Evolutionary conservation across 1,139 yeast genomes (phyloP), one percentile per base, ranked within the genome.

Genomic region (Yamadazyma spencermartinsiae): DNA sequence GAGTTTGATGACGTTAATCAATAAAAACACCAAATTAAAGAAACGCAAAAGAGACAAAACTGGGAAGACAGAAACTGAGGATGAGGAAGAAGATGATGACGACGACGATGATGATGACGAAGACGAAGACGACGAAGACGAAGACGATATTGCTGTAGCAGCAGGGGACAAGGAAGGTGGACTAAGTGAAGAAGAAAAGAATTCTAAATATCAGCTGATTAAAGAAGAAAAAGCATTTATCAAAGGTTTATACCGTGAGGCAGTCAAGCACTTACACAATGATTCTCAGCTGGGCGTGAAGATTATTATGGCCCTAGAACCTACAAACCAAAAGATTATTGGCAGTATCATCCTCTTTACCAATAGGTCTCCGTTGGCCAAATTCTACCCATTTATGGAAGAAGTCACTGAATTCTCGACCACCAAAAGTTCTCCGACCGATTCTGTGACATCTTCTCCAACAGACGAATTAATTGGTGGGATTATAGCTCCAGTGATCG

Each of bases 281-380:
- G 46, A 51, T 13, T 41, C 55, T 3, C 40, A 52, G 4, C 39
- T 54, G 41, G 75, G 72, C 10, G 68, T 66, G 11, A 75, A 73
- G 47, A 68, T 80, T 16, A 74, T 80, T 31, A 76, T 75, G 34
- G 82, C 84, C 0, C 58, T 79, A 37, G 82, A 79, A 45, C 81
- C 82, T 6, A 65, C 74, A 2, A 70, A 75, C 39, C 77, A 74
- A 48, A 67, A 66, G 29, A 74, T 79, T 4, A 74, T 77, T 42
- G 86, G 86, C 3, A 66, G 79, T 36, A 66, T 79, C 17, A 67
- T 80, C 9, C 55, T 79, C 21, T 80, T 79, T 54, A 76, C 79
- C 34, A 72, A 68, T 44, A 65, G 64, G 31, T 68, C 79, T 5
- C 63, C 60, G 34, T 48, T 80, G 9, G 65, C 81, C 9, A 68